These are phyloP conservation scores for Piper longum DNA, from an alignment of 164 flowering plant species.

Conservation along the genomic window DNA sequence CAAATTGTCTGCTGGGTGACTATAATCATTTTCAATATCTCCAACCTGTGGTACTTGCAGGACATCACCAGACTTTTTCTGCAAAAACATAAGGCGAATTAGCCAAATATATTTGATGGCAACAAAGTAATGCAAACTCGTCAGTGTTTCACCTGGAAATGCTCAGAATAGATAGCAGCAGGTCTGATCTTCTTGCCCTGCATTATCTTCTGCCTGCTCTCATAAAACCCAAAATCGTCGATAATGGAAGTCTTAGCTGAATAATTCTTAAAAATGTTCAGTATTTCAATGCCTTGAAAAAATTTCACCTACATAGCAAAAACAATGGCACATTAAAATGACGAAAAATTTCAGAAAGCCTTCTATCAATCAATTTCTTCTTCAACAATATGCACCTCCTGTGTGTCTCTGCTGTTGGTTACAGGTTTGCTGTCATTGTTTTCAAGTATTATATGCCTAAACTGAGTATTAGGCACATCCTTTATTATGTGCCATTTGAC, in stretches of 20 bases:
- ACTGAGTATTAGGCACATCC: slow-evolving; percentile 58
- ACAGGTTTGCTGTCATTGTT: slow-evolving; percentile 70
- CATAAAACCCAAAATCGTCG: slow-evolving; percentile 80
- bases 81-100: background rate
- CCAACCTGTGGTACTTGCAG: background rate
- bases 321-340: background rate
- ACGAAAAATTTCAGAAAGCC: background rate
- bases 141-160: slow-evolving; percentile 21
- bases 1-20: background rate
- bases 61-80: slow-evolving; percentile 2
- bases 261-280: slow-evolving; percentile 53
- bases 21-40: slow-evolving; percentile 1
- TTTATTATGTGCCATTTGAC: slow-evolving; percentile 81
- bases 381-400: slow-evolving; percentile 32
- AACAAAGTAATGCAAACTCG: background rate
- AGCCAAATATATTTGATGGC: background rate
- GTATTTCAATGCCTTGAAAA: slow-evolving; percentile 58
- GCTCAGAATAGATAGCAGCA: slow-evolving; percentile 15
- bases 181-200: slow-evolving; percentile 48
- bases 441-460: slow-evolving; percentile 58
- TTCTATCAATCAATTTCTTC: background rate
- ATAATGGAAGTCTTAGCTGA: slow-evolving; percentile 51
- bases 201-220: slow-evolving; percentile 65
- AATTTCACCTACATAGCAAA: slow-evolving; percentile 26
- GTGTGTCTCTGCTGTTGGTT: slow-evolving; percentile 72